A percentile compares a stretch with the other conserved stretches of the same genome.
Evolutionary conservation across 331 rosid genomes (phyloP).

Genomic region (Spiraea crenata): DNA sequence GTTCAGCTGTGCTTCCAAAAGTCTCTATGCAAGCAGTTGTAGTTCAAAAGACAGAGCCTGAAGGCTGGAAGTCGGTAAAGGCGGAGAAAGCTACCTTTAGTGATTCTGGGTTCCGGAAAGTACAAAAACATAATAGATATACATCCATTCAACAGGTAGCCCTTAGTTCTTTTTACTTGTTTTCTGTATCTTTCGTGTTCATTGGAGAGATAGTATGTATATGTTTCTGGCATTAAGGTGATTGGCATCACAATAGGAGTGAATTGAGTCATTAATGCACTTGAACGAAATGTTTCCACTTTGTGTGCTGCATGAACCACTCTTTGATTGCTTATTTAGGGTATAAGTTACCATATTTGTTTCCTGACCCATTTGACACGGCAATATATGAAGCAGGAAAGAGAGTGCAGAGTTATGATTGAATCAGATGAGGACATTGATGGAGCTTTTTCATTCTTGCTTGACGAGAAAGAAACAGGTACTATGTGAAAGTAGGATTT

Average conservation of each 20-base stretch:
- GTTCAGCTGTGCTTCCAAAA: conserved; percentile 42
- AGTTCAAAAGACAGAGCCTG: conserved; percentile 47
- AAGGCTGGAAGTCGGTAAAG: conserved; percentile 74
- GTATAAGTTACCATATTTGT: conserved; percentile 7
- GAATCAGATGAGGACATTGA: conserved; percentile 85
- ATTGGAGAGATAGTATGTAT: not conserved
- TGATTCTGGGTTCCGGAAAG: conserved; percentile 36
- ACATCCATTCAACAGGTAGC: conserved; percentile 45
- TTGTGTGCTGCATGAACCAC: conserved; percentile 19
- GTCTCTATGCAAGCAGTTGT: conserved; percentile 30
- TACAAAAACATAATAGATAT: conserved; percentile 35
- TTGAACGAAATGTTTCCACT: conserved; percentile 15
- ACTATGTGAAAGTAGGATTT: conserved; percentile 29
- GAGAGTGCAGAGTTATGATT: conserved; percentile 53
- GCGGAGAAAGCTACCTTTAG: conserved; percentile 36
- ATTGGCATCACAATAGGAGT: not conserved
- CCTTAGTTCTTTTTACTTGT: not conserved
- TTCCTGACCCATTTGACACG: conserved; percentile 18
- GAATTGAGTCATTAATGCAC: conserved; percentile 12
- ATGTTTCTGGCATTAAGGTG: not conserved
- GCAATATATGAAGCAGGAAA: conserved; percentile 51
- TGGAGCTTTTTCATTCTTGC: conserved; percentile 65
- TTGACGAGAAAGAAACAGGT: conserved; percentile 61
- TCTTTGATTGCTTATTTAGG: conserved; percentile 21
- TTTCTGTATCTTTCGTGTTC: not conserved